Conservation (phyloP, 148 eudicot genomes). For the Chenopodium album region DNA sequence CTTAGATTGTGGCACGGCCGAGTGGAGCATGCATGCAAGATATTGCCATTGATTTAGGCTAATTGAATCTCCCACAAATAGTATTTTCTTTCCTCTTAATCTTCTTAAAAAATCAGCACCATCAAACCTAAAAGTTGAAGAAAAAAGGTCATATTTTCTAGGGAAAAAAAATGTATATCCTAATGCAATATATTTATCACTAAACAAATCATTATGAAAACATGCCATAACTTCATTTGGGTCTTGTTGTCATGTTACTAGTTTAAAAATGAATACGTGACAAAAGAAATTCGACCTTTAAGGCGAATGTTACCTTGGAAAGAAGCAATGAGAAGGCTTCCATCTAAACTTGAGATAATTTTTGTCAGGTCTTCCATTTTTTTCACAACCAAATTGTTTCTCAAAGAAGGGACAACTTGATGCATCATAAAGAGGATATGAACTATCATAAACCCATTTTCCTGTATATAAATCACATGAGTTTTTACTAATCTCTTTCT, state of each 20-base stretch:
- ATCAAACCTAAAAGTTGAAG: conserved; percentile 22
- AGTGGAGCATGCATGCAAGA: conserved; percentile 49
- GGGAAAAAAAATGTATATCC: too few species aligned
- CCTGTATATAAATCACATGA: conserved; percentile 41
- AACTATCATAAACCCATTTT: conserved; percentile 34
- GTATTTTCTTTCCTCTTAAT: conserved; percentile 39
- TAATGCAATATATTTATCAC: too few species aligned
- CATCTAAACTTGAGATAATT: conserved; percentile 50
- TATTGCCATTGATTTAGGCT: conserved; percentile 62
- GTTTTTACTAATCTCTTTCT: neutral
- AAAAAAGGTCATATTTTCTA: too few species aligned
- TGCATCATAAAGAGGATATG: conserved; percentile 38
- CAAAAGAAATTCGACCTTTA: too few species aligned
- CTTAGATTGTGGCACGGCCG: conserved; percentile 30
- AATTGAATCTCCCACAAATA: conserved; percentile 65
- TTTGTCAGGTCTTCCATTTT: conserved; percentile 51
- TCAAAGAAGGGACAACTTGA: conserved; percentile 33
- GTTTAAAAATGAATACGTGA: neutral
- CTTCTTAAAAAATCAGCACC: conserved; percentile 29
- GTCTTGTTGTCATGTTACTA: neutral
- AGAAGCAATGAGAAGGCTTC: conserved; percentile 49
- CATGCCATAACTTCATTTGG: neutral
- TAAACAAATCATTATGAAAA: too few species aligned
- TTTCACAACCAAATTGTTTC: conserved; percentile 48
- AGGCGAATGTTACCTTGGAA: conserved; percentile 44